Evolutionary conservation across 441 rosid species (phyloP).

Genomic region (Omphalea diandra): DNA sequence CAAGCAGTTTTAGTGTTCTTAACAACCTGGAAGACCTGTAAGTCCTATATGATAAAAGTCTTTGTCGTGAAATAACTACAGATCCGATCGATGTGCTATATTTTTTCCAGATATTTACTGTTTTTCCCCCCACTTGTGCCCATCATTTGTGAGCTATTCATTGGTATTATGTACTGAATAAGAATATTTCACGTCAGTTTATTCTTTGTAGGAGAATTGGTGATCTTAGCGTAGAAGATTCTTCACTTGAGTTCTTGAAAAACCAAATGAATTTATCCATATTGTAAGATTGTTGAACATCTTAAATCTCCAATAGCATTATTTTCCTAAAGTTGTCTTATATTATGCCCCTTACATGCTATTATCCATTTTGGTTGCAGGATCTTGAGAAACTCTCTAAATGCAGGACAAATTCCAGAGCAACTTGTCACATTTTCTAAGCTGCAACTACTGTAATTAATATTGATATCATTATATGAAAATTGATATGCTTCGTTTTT

Average conservation of each 20-base stretch:
- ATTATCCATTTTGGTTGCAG: conserved; percentile 28
- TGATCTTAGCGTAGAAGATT: conserved; percentile 44
- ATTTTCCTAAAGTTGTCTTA: not conserved
- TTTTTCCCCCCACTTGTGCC: not conserved
- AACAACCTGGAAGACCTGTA: conserved; percentile 49
- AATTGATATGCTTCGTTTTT: not conserved
- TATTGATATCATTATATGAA: not conserved
- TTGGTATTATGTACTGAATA: not conserved
- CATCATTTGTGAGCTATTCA: not conserved
- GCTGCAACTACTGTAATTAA: conserved; percentile 42
- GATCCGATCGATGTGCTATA: not conserved
- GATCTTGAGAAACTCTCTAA: conserved; percentile 44
- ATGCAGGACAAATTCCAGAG: conserved; percentile 51
- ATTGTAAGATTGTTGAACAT: conserved; percentile 34
- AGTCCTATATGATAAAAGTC: conserved; percentile 12
- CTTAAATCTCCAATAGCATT: not conserved
- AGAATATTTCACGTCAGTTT: conserved; percentile 2
- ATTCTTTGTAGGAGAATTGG: conserved; percentile 46
- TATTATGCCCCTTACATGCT: not conserved
- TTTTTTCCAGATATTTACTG: not conserved
- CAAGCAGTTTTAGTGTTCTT: conserved; percentile 41
- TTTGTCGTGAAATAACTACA: not conserved
- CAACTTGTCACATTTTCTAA: conserved; percentile 34
- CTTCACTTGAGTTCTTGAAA: conserved; percentile 46
- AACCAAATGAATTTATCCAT: conserved; percentile 41